A percentile compares a stretch with the other conserved stretches of the same genome.
phyloP scores from a whole-genome alignment of 176 grass and related monocot species.

The Oryza coarctata region DNA sequence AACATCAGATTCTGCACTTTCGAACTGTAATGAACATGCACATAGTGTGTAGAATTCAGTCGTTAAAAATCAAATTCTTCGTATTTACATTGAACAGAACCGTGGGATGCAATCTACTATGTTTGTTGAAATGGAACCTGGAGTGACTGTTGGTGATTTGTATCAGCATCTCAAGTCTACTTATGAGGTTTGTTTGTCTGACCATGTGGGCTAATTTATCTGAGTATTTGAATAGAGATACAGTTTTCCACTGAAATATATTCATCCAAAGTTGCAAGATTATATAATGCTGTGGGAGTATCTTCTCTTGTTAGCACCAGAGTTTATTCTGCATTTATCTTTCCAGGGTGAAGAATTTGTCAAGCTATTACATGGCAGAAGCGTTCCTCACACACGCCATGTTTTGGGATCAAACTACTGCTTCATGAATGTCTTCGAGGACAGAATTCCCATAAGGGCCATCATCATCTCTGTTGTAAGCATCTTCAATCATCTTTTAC shows the following conservation, averaged over 20 bases:
- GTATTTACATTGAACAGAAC: slow-evolving; percentile 53
- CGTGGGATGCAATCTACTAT: slow-evolving; percentile 98
- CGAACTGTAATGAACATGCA: background rate
- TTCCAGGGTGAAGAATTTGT: slow-evolving; percentile 87
- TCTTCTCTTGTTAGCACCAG: slow-evolving; percentile 6
- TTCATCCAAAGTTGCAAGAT: background rate
- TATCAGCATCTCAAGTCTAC: slow-evolving; percentile 68
- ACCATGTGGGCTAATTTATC: slow-evolving; percentile 8
- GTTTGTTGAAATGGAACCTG: slow-evolving; percentile 80
- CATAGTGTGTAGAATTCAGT: slow-evolving; percentile 1
- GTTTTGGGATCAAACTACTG: slow-evolving; percentile 94
- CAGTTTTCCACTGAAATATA: slow-evolving; percentile 5
- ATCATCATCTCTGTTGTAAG: slow-evolving; percentile 92
- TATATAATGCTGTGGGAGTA: slow-evolving; percentile 2
- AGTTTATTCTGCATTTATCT: slow-evolving; percentile 8
- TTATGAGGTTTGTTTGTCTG: slow-evolving; percentile 67
- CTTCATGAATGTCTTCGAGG: slow-evolving; percentile 87
- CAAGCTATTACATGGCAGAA: slow-evolving; percentile 63
- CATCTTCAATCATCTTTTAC: slow-evolving; percentile 1
- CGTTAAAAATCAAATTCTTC: background rate
- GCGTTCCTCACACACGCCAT: slow-evolving; percentile 69
- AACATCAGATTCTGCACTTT: background rate
- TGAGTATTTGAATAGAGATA: background rate
- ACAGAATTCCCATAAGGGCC: slow-evolving; percentile 85
- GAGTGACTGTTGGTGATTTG: slow-evolving; percentile 69